These are phyloP conservation scores for Auricularia sp. DNA, from an alignment of 768 basidiomycete genomes.

Conservation along the genomic window DNA sequence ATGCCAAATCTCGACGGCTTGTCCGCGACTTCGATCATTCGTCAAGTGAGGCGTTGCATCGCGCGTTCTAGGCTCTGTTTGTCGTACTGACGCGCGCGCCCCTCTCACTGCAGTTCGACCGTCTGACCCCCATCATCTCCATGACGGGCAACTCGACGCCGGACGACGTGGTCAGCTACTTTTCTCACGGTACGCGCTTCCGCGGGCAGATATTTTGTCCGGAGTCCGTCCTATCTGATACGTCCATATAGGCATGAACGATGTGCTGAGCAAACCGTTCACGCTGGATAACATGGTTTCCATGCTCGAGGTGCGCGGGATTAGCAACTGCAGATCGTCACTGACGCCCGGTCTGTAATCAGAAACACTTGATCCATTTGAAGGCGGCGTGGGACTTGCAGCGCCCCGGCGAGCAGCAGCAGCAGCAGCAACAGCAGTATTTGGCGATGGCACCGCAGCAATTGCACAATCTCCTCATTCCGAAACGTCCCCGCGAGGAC, in stretches of 20 bases:
- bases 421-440: not conserved
- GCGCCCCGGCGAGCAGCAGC: not conserved
- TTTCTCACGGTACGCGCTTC: slow-evolving; percentile 35
- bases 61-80: not conserved
- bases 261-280: slow-evolving; percentile 95
- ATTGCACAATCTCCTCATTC: not conserved
- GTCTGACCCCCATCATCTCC: slow-evolving; percentile 92
- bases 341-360: not conserved
- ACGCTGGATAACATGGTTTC: slow-evolving; percentile 85
- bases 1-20: slow-evolving; percentile 87
- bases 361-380: not conserved
- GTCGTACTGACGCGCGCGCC: not conserved
- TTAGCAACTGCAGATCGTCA: not conserved
- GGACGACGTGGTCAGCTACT: slow-evolving; percentile 86
- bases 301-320: slow-evolving; percentile 69
- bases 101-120: slow-evolving; percentile 60
- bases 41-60: slow-evolving; percentile 18
- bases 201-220: not conserved
- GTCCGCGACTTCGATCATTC: slow-evolving; percentile 82
- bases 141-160: slow-evolving; percentile 94
- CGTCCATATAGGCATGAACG: slow-evolving; percentile 68
- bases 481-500: not conserved
- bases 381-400: not conserved
- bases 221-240: not conserved
- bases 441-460: not conserved